A percentile compares a stretch with the other conserved stretches of the same genome.
These are phyloP conservation scores for Mycena vulgaris DNA, from an alignment of 768 basidiomycete genomes.

Conservation along the genomic window DNA sequence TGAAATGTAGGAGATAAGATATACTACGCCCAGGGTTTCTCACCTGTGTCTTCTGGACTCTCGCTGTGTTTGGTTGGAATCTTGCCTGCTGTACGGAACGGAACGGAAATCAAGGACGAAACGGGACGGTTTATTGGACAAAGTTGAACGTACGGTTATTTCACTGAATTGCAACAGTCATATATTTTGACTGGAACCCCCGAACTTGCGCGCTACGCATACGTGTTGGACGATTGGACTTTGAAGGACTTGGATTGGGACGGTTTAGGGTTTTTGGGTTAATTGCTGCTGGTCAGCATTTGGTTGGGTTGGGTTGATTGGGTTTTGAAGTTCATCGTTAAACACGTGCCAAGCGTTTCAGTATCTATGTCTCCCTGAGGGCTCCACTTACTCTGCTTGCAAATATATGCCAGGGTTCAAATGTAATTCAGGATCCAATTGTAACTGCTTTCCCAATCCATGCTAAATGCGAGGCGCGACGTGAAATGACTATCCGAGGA, in stretches of 20 bases:
- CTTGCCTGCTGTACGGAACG: not conserved
- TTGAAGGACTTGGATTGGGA: not conserved
- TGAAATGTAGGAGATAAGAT: too few relatives aligned
- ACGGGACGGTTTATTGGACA: not conserved
- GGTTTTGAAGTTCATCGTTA: not conserved
- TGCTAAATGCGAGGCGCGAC: too few relatives aligned
- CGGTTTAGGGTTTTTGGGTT: not conserved
- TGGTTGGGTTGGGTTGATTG: not conserved
- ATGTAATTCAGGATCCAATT: too few relatives aligned
- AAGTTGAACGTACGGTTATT: not conserved
- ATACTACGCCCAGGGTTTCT: too few relatives aligned
- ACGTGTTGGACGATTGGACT: not conserved
- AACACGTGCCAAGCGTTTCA: not conserved
- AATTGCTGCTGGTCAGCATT: not conserved
- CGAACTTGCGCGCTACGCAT: conserved; percentile 1
- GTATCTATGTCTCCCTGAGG: too few relatives aligned
- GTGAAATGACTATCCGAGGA: too few relatives aligned
- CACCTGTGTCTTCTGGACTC: too few relatives aligned
- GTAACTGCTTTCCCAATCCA: too few relatives aligned
- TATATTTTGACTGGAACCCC: conserved; percentile 2
- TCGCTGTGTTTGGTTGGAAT: too few relatives aligned
- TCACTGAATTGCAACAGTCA: not conserved
- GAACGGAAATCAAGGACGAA: not conserved
- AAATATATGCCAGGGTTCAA: too few relatives aligned
- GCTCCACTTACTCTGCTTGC: too few relatives aligned